These are phyloP conservation scores for Sporothrix brasiliensis DNA, from an alignment of 2,329 filamentous ascomycete species.

Conservation along the genomic window DNA sequence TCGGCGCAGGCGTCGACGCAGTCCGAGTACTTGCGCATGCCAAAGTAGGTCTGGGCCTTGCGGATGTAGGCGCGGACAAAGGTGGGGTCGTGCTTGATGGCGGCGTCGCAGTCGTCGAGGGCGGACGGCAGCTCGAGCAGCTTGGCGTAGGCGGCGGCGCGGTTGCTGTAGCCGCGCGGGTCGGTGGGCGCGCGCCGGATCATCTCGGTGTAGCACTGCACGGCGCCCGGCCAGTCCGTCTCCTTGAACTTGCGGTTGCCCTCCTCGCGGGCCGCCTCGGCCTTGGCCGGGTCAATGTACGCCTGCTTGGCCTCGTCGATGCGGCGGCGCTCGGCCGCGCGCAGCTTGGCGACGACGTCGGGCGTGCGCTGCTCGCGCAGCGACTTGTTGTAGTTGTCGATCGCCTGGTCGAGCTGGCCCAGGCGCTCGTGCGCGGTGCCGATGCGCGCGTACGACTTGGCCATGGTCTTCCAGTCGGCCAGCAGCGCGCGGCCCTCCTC, in stretches of 20 bases:
- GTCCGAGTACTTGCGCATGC: constrained; percentile 98
- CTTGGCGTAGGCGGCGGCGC: constrained; percentile 95
- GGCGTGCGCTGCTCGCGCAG: constrained; percentile 96
- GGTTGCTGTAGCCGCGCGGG: constrained; percentile 93
- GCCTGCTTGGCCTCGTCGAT: constrained; percentile 72
- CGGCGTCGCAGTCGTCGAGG: constrained; percentile 86
- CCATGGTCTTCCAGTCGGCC: constrained; percentile 97
- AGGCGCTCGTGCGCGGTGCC: constrained; percentile 91
- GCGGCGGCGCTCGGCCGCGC: constrained; percentile 85
- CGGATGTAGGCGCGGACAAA: constrained; percentile 97
- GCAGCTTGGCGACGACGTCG: constrained; percentile 89
- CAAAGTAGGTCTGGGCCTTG: constrained; percentile 92
- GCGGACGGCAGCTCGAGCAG: constrained; percentile 93
- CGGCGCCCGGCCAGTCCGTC: constrained; percentile 89
- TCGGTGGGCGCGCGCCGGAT: constrained; percentile 92
- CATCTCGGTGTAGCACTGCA: constrained; percentile 95
- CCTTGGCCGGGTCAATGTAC: constrained; percentile 88
- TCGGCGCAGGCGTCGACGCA: constrained; percentile 87
- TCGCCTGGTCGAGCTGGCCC: constrained; percentile 75
- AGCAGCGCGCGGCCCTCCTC: constrained; percentile 87
- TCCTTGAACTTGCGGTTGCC: constrained; percentile 98
- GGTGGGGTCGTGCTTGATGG: constrained; percentile 85
- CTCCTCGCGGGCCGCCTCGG: constrained; percentile 91
- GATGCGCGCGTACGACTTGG: constrained; percentile 96
- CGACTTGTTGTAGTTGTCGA: constrained; percentile 89